phyloP scores from a whole-genome alignment of 768 basidiomycete species.

The Lactarius psammicola region DNA sequence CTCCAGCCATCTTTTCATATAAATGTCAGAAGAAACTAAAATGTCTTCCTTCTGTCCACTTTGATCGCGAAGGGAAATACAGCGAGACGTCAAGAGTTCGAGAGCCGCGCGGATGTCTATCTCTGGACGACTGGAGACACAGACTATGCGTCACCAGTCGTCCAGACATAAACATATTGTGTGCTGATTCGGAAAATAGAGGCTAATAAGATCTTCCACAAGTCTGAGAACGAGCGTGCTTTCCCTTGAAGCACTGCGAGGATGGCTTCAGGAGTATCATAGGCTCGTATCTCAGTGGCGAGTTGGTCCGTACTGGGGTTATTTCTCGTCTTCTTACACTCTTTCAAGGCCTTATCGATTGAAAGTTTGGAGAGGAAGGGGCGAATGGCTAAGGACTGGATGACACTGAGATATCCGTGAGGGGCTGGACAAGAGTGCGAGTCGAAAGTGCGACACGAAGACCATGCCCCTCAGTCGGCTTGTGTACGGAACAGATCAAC shows the following conservation, averaged over 20 bases:
- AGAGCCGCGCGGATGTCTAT: background rate
- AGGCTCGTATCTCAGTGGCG: background rate
- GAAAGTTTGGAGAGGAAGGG: background rate
- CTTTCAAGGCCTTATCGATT: background rate
- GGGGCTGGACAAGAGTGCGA: background rate
- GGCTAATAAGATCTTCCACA: background rate
- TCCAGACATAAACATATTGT: background rate
- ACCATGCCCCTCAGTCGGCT: background rate
- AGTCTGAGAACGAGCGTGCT: background rate
- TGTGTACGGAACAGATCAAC: background rate
- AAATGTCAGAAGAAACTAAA: no score
- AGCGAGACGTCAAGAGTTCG: background rate
- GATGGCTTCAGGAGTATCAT: background rate
- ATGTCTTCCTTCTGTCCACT: no score
- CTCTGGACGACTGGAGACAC: background rate
- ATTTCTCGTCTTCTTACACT: background rate
- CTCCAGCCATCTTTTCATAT: no score
- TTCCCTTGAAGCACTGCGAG: no score
- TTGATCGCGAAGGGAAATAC: background rate
- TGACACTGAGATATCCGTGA: background rate
- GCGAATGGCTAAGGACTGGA: background rate
- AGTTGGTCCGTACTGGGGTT: background rate
- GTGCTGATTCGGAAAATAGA: background rate
- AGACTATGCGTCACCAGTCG: background rate
- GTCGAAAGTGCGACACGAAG: background rate